Percentiles rank a stretch among this genome's conserved stretches.
Conservation (phyloP, 169 alveolate species). For the Cryptosporidium canis region DNA sequence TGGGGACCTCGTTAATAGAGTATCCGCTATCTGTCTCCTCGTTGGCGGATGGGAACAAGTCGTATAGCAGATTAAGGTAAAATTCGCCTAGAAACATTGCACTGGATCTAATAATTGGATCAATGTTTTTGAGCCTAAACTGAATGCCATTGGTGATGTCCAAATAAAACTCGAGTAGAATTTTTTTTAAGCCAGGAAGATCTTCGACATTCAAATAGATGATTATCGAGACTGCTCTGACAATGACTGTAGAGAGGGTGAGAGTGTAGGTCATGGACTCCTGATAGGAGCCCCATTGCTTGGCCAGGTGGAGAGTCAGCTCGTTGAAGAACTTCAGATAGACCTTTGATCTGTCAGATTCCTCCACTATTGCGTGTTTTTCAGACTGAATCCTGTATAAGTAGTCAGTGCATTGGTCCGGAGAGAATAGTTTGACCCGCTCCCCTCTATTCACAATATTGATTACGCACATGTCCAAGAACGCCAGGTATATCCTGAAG, state of each 20-base stretch:
- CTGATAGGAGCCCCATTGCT: slow-evolving; percentile 26
- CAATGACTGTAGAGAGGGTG: slow-evolving; percentile 5
- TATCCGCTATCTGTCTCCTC: not conserved
- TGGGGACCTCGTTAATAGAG: slow-evolving; percentile 2
- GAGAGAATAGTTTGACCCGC: not conserved
- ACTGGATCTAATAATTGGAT: slow-evolving; percentile 34
- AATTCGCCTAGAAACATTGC: slow-evolving; percentile 53
- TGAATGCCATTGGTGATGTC: slow-evolving; percentile 59
- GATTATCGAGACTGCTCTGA: slow-evolving; percentile 14
- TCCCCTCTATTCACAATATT: not conserved
- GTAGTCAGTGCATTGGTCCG: not conserved
- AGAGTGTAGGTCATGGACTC: slow-evolving; percentile 8
- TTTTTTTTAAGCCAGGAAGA: not conserved
- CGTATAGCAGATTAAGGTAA: slow-evolving; percentile 18
- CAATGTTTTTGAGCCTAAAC: slow-evolving; percentile 37
- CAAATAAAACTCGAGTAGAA: not conserved
- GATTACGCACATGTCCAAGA: not conserved
- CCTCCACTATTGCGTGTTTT: not conserved
- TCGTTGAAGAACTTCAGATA: not conserved
- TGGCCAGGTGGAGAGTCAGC: not conserved
- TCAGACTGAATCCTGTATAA: not conserved
- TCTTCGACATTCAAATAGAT: not conserved
- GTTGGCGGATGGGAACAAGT: not conserved
- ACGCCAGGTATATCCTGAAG: not conserved
- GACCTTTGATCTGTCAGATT: not conserved